A percentile compares a stretch with the other conserved stretches of the same genome.
Evolutionary conservation across 169 alveolate genomes (phyloP).

Genomic region (Plasmodium vinckei): DNA sequence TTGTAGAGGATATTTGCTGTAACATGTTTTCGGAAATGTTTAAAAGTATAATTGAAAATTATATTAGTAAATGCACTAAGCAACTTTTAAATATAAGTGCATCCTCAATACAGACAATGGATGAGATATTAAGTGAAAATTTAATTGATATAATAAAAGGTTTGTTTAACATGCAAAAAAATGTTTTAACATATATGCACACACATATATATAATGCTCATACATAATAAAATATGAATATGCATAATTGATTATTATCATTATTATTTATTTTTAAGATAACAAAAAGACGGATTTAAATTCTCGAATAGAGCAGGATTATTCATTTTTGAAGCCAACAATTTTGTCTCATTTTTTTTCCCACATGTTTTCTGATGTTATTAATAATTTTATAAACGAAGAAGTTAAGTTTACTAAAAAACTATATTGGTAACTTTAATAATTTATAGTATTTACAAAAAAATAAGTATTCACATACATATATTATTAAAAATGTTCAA

Average conservation of each 20-base stretch:
- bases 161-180: slow-evolving; percentile 32
- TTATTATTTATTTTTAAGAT: slow-evolving; percentile 13
- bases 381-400: slow-evolving; percentile 53
- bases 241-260: not conserved
- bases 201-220: slow-evolving; percentile 3
- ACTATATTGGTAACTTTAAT: slow-evolving; percentile 17
- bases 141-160: slow-evolving; percentile 48
- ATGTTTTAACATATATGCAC: not conserved
- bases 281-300: slow-evolving; percentile 22
- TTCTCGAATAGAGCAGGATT: slow-evolving; percentile 30
- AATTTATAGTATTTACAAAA: slow-evolving; percentile 2
- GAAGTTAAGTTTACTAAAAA: slow-evolving; percentile 38
- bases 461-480: not conserved
- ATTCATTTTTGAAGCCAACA: slow-evolving; percentile 72
- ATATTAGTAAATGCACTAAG: slow-evolving; percentile 38
- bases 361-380: slow-evolving; percentile 64
- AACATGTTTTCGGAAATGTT: slow-evolving; percentile 76
- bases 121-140: slow-evolving; percentile 62
- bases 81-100: slow-evolving; percentile 43
- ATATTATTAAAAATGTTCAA: not conserved
- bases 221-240: not conserved
- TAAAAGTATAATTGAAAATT: slow-evolving; percentile 60
- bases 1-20: slow-evolving; percentile 54
- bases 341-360: slow-evolving; percentile 75
- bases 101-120: slow-evolving; percentile 68